These are phyloP conservation scores for Cladosporium austrohemisphaericum DNA, from an alignment of 2,329 filamentous ascomycete species.

Conservation along the genomic window DNA sequence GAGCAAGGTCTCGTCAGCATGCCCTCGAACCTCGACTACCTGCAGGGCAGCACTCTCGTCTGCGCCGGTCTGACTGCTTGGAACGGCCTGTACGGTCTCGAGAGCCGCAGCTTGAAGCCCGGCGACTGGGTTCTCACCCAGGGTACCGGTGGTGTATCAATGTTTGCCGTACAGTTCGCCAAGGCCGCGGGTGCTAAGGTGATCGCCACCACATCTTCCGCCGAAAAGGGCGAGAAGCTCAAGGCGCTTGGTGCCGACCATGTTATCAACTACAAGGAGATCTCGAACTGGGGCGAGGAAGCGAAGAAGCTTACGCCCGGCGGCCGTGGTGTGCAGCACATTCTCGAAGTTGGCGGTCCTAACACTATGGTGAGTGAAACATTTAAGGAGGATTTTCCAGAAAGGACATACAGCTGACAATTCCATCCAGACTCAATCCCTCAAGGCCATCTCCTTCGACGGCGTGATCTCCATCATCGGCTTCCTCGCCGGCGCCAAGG, in stretches of 20 bases:
- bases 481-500: constrained; percentile 50
- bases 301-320: constrained; percentile 49
- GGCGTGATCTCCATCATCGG: constrained; percentile 56
- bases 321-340: constrained; percentile 56
- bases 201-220: constrained; percentile 55
- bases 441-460: constrained; percentile 43
- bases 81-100: constrained; percentile 52
- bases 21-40: constrained; percentile 53
- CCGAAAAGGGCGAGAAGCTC: constrained; percentile 48
- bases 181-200: constrained; percentile 54
- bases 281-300: constrained; percentile 52
- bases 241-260: constrained; percentile 54
- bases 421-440: constrained; percentile 38
- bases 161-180: constrained; percentile 61
- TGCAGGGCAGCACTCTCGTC: constrained; percentile 46
- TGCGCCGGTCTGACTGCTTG: constrained; percentile 49
- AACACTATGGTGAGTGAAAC: constrained; percentile 52
- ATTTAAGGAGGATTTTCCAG: no score
- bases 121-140: constrained; percentile 58
- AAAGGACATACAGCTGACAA: neutral
- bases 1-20: constrained; percentile 63
- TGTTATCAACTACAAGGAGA: constrained; percentile 55
- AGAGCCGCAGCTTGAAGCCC: constrained; percentile 35
- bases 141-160: constrained; percentile 66
- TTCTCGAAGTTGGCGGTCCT: constrained; percentile 64